Evolutionary conservation across 345 rosid genomes (phyloP).

Genomic region (Bruguiera gymnorhiza): DNA sequence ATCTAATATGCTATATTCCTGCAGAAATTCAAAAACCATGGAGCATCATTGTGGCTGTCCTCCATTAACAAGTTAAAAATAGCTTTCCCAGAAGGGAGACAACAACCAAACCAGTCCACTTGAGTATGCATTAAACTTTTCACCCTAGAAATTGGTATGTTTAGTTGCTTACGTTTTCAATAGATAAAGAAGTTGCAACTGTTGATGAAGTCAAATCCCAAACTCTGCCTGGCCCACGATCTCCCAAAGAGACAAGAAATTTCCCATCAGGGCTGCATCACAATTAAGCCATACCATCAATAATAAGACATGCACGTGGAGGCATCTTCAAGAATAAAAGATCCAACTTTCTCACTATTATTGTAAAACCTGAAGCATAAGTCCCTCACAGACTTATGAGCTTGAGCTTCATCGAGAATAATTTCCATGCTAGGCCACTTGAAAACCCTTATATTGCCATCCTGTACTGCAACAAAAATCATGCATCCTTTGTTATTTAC

Average conservation of each 20-base stretch:
- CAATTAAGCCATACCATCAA: slow-evolving; percentile 17
- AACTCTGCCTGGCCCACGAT: slow-evolving; percentile 68
- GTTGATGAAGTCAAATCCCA: slow-evolving; percentile 70
- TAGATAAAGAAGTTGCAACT: slow-evolving; percentile 58
- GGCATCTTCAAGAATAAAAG: slow-evolving; percentile 9
- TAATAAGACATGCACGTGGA: slow-evolving; percentile 11
- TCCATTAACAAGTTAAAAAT: neutral
- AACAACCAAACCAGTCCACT: neutral
- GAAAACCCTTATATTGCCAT: slow-evolving; percentile 79
- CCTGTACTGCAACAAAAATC: slow-evolving; percentile 72
- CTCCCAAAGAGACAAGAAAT: slow-evolving; percentile 72
- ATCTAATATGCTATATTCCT: neutral
- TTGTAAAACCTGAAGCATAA: slow-evolving; percentile 68
- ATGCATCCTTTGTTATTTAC: slow-evolving; percentile 22
- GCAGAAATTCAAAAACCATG: neutral
- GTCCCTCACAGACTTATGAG: slow-evolving; percentile 63
- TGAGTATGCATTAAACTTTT: neutral
- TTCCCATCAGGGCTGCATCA: slow-evolving; percentile 74
- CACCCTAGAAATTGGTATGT: neutral
- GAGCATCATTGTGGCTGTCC: too few relatives aligned
- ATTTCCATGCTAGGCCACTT: slow-evolving; percentile 88
- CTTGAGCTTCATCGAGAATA: slow-evolving; percentile 57
- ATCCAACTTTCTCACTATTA: slow-evolving; percentile 9
- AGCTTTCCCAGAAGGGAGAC: neutral
- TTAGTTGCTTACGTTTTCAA: slow-evolving; percentile 50